Conservation (phyloP, 805 yeast genomes). For the Spathaspora sp. region DNA sequence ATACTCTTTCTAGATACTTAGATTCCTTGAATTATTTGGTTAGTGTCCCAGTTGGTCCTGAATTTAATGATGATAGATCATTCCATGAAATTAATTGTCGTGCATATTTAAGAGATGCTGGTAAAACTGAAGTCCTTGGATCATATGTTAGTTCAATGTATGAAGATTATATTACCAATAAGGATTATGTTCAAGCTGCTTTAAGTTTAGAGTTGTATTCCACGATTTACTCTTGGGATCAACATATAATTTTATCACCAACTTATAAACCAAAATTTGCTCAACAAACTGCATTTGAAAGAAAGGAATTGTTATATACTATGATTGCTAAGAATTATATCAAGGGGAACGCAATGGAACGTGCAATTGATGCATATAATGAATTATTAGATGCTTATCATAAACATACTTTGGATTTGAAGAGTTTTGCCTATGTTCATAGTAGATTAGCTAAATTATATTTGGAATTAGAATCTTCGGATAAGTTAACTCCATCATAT, state of each 20-base stretch:
- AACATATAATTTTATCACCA: slow-evolving; percentile 50
- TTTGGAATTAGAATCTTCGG: slow-evolving; percentile 60
- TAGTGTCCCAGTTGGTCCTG: slow-evolving; percentile 75
- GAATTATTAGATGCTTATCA: slow-evolving; percentile 76
- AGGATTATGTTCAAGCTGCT: slow-evolving; percentile 78
- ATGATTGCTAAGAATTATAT: slow-evolving; percentile 67
- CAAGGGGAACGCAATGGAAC: slow-evolving; percentile 71
- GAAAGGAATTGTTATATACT: slow-evolving; percentile 70
- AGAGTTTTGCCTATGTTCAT: slow-evolving; percentile 70
- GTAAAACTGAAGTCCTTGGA: slow-evolving; percentile 75
- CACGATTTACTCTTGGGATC: slow-evolving; percentile 71
- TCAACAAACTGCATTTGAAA: slow-evolving; percentile 73
- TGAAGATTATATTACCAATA: slow-evolving; percentile 55
- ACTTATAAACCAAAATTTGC: slow-evolving; percentile 69
- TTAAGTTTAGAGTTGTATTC: slow-evolving; percentile 76
- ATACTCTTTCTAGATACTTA: slow-evolving; percentile 53
- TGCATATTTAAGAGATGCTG: slow-evolving; percentile 71
- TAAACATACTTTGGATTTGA: slow-evolving; percentile 67
- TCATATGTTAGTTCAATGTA: slow-evolving; percentile 75
- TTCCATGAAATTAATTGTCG: slow-evolving; percentile 74
- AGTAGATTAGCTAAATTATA: slow-evolving; percentile 66
- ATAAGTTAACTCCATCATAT: slow-evolving; percentile 71
- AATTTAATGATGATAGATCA: slow-evolving; percentile 82
- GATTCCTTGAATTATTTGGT: slow-evolving; percentile 62
- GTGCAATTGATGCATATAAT: slow-evolving; percentile 74